phyloP scores from a whole-genome alignment of 176 grass and related monocot genomes.

The Poa annua region DNA sequence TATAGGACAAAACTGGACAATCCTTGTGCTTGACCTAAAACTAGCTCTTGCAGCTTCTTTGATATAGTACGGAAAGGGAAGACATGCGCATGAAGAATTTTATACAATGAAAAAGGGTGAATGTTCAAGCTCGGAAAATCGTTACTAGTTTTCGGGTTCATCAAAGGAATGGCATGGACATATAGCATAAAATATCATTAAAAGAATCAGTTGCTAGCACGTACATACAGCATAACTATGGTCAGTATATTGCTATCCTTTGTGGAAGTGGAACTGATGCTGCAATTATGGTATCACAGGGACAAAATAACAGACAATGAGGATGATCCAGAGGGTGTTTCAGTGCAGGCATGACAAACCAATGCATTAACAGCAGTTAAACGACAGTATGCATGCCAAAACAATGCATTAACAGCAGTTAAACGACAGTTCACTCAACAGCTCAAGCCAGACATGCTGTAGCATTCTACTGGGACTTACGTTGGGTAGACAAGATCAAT shows the following conservation, averaged over 20 bases:
- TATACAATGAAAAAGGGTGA: not conserved
- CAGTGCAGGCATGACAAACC: not conserved
- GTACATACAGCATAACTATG: conserved; percentile 16
- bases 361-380: not conserved
- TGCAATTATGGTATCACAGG: not conserved
- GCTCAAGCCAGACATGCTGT: not conserved
- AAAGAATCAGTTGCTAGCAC: conserved; percentile 20
- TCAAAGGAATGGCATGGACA: conserved; percentile 14
- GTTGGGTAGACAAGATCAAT: conserved; percentile 4
- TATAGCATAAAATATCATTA: conserved; percentile 26
- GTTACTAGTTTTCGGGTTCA: conserved; percentile 10
- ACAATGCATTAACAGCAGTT: not conserved
- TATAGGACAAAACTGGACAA: too few species aligned
- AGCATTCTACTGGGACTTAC: conserved; percentile 2
- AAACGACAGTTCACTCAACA: not conserved
- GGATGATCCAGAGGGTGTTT: conserved; percentile 1
- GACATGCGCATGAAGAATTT: too few species aligned
- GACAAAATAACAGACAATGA: not conserved
- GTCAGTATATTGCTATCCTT: conserved; percentile 21
- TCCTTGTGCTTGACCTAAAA: too few species aligned
- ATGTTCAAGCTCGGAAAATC: conserved; percentile 7
- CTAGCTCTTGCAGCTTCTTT: too few species aligned
- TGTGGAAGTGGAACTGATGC: conserved; percentile 32
- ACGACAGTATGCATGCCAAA: not conserved
- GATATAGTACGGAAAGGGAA: too few species aligned